These are phyloP conservation scores for Fusarium nygamai DNA, from an alignment of 2,329 filamentous ascomycete species.

Conservation along the genomic window DNA sequence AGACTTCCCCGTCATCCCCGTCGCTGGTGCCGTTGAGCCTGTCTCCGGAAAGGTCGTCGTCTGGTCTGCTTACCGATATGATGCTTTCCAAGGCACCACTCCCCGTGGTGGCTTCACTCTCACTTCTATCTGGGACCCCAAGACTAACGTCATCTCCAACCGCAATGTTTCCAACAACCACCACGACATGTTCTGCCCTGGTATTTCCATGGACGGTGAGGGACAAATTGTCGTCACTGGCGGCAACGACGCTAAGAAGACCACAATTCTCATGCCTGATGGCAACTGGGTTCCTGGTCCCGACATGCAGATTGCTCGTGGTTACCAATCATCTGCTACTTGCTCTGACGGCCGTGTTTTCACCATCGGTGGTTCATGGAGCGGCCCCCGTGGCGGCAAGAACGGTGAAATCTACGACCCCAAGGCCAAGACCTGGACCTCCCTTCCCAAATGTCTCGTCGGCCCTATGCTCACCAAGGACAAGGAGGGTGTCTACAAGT, in stretches of 20 bases:
- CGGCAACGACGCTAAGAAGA: conserved; percentile 59
- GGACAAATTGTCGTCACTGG: conserved; percentile 65
- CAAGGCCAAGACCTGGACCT: conserved; percentile 16
- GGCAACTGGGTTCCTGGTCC: conserved; percentile 26
- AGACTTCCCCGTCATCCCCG: conserved; percentile 34
- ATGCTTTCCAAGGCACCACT: conserved; percentile 24
- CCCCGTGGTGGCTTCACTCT: conserved; percentile 32
- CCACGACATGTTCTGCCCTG: conserved; percentile 68
- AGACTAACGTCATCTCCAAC: conserved; percentile 24
- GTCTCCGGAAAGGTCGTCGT: conserved; percentile 27
- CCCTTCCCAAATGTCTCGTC: conserved; percentile 50
- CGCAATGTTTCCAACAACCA: conserved; percentile 51
- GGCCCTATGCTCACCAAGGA: conserved; percentile 58
- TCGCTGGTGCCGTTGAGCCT: conserved; percentile 34
- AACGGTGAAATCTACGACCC: conserved; percentile 37
- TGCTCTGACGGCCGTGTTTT: conserved; percentile 32
- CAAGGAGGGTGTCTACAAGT: conserved; percentile 54
- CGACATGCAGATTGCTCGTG: conserved; percentile 31
- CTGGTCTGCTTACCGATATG: conserved; percentile 35
- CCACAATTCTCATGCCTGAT: conserved; percentile 56
- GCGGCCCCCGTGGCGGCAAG: conserved; percentile 23
- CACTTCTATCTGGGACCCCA: conserved; percentile 31
- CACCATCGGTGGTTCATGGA: conserved; percentile 36
- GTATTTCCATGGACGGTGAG: conserved; percentile 59
- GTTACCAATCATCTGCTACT: conserved; percentile 31